Percentiles rank a stretch among this genome's conserved stretches.
These are phyloP conservation scores for Hippophae gyantsensis DNA, from an alignment of 306 rosid species.

Conservation along the genomic window DNA sequence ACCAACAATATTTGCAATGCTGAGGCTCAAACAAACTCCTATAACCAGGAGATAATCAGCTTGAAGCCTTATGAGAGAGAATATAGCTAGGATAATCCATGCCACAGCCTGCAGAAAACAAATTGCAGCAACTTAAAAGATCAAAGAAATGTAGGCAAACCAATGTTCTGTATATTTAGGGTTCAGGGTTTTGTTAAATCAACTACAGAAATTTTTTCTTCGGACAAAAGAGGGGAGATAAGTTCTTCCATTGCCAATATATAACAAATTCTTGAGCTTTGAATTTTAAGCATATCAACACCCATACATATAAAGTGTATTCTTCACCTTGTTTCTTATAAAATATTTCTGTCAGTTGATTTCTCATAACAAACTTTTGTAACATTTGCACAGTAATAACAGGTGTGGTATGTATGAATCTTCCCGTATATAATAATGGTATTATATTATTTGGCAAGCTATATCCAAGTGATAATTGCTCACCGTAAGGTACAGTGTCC, in stretches of 20 bases:
- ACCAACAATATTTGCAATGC: constrained; percentile 89
- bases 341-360: too few relatives aligned
- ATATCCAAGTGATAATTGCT: constrained; percentile 23
- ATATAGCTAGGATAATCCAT: constrained; percentile 78
- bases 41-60: constrained; percentile 97
- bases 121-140: constrained; percentile 4
- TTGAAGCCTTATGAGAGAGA: constrained; percentile 89
- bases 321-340: too few relatives aligned
- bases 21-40: constrained; percentile 93
- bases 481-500: constrained; percentile 84
- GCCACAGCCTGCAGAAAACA: constrained; percentile 47
- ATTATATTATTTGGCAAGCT: constrained; percentile 1
- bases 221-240: too few relatives aligned
- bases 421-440: neutral
- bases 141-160: neutral
- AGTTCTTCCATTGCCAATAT: too few relatives aligned
- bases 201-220: too few relatives aligned
- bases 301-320: too few relatives aligned
- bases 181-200: too few relatives aligned
- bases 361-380: too few relatives aligned
- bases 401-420: neutral
- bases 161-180: neutral
- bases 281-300: too few relatives aligned
- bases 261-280: too few relatives aligned
- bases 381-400: too few relatives aligned